phyloP scores from a whole-genome alignment of 1,284 basidiomycete species.

The Rhizoctonia solani region DNA sequence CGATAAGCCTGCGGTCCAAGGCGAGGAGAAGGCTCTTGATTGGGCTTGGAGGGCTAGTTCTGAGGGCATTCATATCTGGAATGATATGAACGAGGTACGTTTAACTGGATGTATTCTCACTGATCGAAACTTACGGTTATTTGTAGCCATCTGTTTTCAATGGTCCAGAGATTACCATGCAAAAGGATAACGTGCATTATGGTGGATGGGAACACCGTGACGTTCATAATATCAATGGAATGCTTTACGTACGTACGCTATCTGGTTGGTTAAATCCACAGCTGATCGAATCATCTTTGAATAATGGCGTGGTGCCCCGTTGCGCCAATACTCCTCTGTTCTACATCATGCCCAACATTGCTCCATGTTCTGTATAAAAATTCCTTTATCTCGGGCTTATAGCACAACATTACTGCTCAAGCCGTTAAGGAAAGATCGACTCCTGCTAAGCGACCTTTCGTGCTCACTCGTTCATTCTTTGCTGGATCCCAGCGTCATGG shows the following conservation, averaged over 20 bases:
- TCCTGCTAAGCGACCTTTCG: slow-evolving; percentile 84
- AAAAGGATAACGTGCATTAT: slow-evolving; percentile 88
- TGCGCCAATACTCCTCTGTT: slow-evolving; percentile 43
- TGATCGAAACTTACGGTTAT: neutral
- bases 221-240: slow-evolving; percentile 91
- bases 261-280: neutral
- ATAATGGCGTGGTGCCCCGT: neutral
- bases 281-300: neutral
- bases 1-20: slow-evolving; percentile 45
- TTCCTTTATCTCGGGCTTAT: slow-evolving; percentile 29
- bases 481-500: slow-evolving; percentile 95
- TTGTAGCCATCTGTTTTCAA: slow-evolving; percentile 94
- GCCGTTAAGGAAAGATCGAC: slow-evolving; percentile 79
- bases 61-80: slow-evolving; percentile 89
- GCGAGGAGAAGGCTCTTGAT: slow-evolving; percentile 46
- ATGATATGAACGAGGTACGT: slow-evolving; percentile 98
- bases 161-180: slow-evolving; percentile 97
- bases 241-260: slow-evolving; percentile 54
- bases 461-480: slow-evolving; percentile 93
- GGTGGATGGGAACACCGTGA: slow-evolving; percentile 98
- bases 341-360: neutral
- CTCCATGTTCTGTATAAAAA: too few relatives aligned
- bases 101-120: neutral
- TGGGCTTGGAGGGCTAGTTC: slow-evolving; percentile 80
- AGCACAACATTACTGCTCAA: slow-evolving; percentile 87